phyloP scores from a whole-genome alignment of 208 protist species.

The Endotrypanum monterogeii region DNA sequence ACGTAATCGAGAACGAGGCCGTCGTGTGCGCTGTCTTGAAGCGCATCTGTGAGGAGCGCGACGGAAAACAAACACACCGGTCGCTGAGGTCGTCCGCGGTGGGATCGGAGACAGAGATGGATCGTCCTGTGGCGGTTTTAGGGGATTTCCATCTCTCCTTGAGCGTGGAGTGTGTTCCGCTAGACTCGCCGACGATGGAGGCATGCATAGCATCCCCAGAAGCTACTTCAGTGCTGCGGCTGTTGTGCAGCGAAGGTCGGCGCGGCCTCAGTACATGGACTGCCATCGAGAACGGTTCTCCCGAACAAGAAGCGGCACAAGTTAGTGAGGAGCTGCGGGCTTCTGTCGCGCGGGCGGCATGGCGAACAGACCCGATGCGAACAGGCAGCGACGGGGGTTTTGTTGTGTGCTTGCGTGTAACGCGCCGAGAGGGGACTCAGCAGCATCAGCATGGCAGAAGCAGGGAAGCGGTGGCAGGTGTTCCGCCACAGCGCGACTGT shows the following conservation, averaged over 20 bases:
- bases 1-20: conserved; percentile 95
- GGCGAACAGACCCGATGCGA: conserved; percentile 45
- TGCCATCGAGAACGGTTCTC: conserved; percentile 47
- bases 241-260: conserved; percentile 24
- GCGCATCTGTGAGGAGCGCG: conserved; percentile 17
- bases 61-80: background rate
- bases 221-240: conserved; percentile 13
- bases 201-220: conserved; percentile 7
- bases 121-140: background rate
- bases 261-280: conserved; percentile 55
- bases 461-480: background rate
- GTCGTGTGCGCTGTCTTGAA: conserved; percentile 83
- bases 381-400: conserved; percentile 50
- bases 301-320: conserved; percentile 39
- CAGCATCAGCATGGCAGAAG: background rate
- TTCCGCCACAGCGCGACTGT: background rate
- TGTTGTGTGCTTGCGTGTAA: conserved; percentile 47
- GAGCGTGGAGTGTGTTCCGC: conserved; percentile 32
- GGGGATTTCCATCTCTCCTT: background rate
- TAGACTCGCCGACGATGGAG: conserved; percentile 8
- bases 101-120: background rate
- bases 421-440: background rate
- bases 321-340: conserved; percentile 30
- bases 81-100: background rate
- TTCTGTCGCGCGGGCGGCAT: conserved; percentile 44